Evolutionary conservation across 1,139 yeast genomes (phyloP).

Genomic region (Kodamaea plutei): DNA sequence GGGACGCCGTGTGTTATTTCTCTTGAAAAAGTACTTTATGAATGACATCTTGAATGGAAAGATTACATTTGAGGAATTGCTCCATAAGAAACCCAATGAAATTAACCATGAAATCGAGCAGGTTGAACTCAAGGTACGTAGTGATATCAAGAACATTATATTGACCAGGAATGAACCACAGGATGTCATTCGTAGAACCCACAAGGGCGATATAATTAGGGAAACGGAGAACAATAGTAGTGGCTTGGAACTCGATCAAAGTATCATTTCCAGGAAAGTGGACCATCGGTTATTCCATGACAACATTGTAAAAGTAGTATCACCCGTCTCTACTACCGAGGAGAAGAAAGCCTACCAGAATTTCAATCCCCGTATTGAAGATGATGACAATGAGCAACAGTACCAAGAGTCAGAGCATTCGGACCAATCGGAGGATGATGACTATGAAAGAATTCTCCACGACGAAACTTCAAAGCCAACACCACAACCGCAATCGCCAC

Average conservation of each 20-base stretch:
- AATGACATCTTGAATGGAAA: slow-evolving; percentile 46
- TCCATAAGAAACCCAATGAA: slow-evolving; percentile 58
- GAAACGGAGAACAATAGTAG: slow-evolving; percentile 25
- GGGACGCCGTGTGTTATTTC: slow-evolving; percentile 38
- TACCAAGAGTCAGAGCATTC: slow-evolving; percentile 10
- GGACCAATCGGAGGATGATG: slow-evolving; percentile 5
- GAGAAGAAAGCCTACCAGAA: slow-evolving; percentile 10
- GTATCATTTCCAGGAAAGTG: slow-evolving; percentile 37
- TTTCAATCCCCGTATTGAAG: slow-evolving; percentile 16
- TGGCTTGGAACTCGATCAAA: slow-evolving; percentile 26
- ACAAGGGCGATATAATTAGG: slow-evolving; percentile 74
- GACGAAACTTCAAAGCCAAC: background rate
- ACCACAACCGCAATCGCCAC: background rate
- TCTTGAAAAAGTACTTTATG: slow-evolving; percentile 37
- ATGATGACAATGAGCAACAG: slow-evolving; percentile 18
- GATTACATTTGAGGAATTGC: slow-evolving; percentile 48
- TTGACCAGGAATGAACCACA: slow-evolving; percentile 15
- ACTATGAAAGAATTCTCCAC: slow-evolving; percentile 4
- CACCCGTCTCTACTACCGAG: background rate
- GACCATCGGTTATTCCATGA: slow-evolving; percentile 39
- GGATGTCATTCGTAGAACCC: slow-evolving; percentile 62
- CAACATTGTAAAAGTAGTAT: background rate
- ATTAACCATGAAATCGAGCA: slow-evolving; percentile 69
- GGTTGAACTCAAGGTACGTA: slow-evolving; percentile 66
- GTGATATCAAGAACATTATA: slow-evolving; percentile 17